Base-by-base conservation (phyloP, 2,329 filamentous ascomycete species). In the Diaporthe sp. region DNA sequence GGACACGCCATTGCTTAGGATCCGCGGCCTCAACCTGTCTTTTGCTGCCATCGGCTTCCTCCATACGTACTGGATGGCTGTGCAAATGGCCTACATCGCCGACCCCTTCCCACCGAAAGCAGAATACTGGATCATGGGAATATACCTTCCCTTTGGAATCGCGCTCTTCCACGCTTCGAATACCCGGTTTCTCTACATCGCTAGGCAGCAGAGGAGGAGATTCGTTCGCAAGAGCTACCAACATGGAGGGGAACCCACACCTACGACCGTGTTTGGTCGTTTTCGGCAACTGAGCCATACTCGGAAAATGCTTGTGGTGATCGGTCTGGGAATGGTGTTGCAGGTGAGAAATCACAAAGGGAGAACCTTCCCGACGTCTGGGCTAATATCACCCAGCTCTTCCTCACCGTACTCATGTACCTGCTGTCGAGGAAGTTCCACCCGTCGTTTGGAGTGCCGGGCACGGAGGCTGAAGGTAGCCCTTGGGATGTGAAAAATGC, bases 111-210 rank as follows among this genome's bases (percentile, higher is more conserved):
- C 90, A 0, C 90, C 90, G 71, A 84, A 87, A 28, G 85, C 86
- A 22, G 90, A 92, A 82, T 94, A 87, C 81, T 94, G 91, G 90
- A 87, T 92, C 82, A 94, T 94, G 92, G 88, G 89, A 77, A 85
- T 91, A 73, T 92, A 90, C 81, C 84, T 93, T 4, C 92, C 92
- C 15, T 88, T 91, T 65, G 92, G 92, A 34, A 90, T 94, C 73
- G 91, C 90, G 10, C 83, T 94, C 7, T 93, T 93, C 80, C 91
- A 93, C 80, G 91, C 90, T 31, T 89, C 89, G 76, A 92, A 92
- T 80, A 88, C 86, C 79, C 90, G 90, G 73, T 90, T 93, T 72
- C 86, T 92, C 25, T 85, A 91, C 77, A 85, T 92, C 73, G 90
- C 90, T 70, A 87, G 87, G 77, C 85, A 87, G 37, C 91, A 92